Base-by-base conservation (phyloP, 441 rosid genomes). In the Croton laevigatus region DNA sequence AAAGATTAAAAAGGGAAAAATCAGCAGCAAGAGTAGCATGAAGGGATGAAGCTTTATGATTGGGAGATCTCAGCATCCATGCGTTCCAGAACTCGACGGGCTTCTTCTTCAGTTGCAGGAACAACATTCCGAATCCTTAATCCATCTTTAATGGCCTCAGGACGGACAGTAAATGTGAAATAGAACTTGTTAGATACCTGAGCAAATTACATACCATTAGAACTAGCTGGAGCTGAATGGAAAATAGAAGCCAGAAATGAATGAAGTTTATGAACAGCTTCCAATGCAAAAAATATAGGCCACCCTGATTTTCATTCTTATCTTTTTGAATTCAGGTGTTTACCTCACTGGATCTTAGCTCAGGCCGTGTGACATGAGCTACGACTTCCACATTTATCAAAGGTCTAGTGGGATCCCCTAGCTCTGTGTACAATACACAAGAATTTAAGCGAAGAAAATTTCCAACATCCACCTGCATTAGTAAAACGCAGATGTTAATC, bases 311-410 rank as follows among this genome's bases (percentile, higher is more conserved):
- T 51, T 8, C 27, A 34, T 55, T 23, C 13, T 9, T 20, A 3
- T 7, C 55, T 17, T 27, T 42, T 69, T 44, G 58, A 68, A 22
- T 44, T 63, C 49, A 37, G 69, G 44, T 59, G 68, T 69, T 59
- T 77, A 92, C 97, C 96, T 90, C 94, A 36, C 97, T 87, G 36
- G 93, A 81, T 69, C 93, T 86, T 59, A 86, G 69, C 86, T 92
- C 97, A 17, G 96, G 96, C 63, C 86, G 84, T 11, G 93, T 86
- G 78, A 90, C 97, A 80, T 92, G 96, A 42, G 97, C 97, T 40
- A 88, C 89, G 58, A 90, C 97, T 84, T 92, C 97, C 9, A 92
- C 77, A 61, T 74, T 86, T 60, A 90, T 90, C 32, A 90, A 75
- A 37, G 96, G 94, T 63, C 65, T 81, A 51, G 81, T 88, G 14